These are phyloP conservation scores for Westerdykella aurantiaca DNA, from an alignment of 2,329 filamentous ascomycete genomes.

Conservation along the genomic window DNA sequence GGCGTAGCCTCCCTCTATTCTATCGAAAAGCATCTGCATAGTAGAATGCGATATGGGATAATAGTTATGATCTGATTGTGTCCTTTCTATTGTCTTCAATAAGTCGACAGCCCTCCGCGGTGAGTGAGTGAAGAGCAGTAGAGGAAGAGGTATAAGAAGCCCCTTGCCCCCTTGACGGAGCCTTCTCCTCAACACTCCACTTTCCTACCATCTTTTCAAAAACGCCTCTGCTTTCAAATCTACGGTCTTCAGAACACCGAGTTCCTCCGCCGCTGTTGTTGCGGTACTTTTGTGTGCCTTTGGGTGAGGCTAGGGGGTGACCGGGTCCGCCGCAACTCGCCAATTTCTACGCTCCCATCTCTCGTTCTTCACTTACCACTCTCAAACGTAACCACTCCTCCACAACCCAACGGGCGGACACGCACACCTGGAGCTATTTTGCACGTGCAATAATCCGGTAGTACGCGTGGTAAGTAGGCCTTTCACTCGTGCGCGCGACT, in stretches of 20 bases:
- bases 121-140: not conserved
- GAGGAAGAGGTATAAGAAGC: not conserved
- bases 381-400: constrained; percentile 18
- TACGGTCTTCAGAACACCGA: too few species aligned
- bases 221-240: not conserved
- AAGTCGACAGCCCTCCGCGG: too few species aligned
- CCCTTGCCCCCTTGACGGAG: not conserved
- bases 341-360: constrained; percentile 18
- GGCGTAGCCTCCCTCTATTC: too few species aligned
- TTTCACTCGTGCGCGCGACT: constrained; percentile 7
- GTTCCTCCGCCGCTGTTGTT: too few species aligned
- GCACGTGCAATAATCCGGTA: constrained; percentile 21
- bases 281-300: too few species aligned
- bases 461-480: constrained; percentile 30
- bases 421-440: constrained; percentile 21
- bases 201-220: not conserved
- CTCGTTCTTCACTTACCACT: constrained; percentile 10
- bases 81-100: too few species aligned
- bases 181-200: not conserved
- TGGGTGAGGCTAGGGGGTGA: too few species aligned
- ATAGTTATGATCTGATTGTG: too few species aligned
- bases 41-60: too few species aligned
- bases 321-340: constrained; percentile 5
- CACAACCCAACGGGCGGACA: constrained; percentile 22
- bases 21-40: too few species aligned